These are phyloP conservation scores for Hordeum vulgare DNA, from an alignment of 176 grass and related monocot species.

Conservation along the genomic window DNA sequence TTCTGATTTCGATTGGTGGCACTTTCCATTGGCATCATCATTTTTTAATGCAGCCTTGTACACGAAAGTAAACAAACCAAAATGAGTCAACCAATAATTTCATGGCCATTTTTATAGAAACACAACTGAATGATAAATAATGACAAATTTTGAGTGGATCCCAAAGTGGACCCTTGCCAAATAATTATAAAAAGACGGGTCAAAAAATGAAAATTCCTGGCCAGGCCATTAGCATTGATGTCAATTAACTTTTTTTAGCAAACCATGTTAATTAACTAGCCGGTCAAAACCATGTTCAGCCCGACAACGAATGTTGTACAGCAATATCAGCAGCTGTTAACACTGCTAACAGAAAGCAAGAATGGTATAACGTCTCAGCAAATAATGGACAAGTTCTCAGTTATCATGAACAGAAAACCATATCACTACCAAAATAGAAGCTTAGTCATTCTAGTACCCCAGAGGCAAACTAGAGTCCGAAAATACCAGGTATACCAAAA, in stretches of 20 bases:
- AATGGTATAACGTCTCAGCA: not conserved
- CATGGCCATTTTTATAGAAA: not conserved
- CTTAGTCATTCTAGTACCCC: not conserved
- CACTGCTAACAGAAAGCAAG: not conserved
- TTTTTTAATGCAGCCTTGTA: constrained; percentile 6
- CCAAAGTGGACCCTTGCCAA: not conserved
- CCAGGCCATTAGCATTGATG: not conserved
- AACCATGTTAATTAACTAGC: not conserved
- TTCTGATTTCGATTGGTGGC: not conserved
- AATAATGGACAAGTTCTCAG: not conserved
- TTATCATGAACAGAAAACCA: not conserved
- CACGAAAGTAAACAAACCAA: not conserved
- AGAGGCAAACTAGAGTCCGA: not conserved
- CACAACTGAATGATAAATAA: not conserved
- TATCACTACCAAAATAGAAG: not conserved
- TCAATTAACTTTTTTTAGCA: not conserved
- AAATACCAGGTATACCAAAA: not conserved
- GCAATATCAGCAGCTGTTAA: not conserved
- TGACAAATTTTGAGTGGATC: not conserved
- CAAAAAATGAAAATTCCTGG: not conserved
- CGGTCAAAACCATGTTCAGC: not conserved
- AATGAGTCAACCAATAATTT: not conserved
- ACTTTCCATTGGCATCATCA: not conserved
- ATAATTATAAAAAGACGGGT: not conserved
- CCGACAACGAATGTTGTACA: not conserved